Evolutionary conservation across 2,329 filamentous ascomycete genomes (phyloP).

Genomic region (Diaporthe sp.): DNA sequence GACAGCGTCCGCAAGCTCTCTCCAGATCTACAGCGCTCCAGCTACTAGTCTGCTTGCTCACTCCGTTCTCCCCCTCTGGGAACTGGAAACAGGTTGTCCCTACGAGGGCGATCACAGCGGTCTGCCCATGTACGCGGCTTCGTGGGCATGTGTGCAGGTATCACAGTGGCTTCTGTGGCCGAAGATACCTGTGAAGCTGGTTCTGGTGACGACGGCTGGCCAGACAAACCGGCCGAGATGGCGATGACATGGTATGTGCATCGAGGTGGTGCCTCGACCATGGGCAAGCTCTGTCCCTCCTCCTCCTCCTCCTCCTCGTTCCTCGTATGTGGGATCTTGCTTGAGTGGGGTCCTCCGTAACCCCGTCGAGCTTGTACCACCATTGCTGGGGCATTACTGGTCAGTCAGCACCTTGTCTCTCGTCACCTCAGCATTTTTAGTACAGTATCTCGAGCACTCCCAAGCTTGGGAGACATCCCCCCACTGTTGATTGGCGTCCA

Average conservation of each 20-base stretch:
- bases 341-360: conserved; percentile 28
- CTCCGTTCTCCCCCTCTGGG: neutral
- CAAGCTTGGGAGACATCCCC: neutral
- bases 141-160: neutral
- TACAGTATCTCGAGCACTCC: neutral
- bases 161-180: neutral
- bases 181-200: neutral
- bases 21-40: conserved; percentile 29
- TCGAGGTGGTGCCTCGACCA: conserved; percentile 14
- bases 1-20: conserved; percentile 27
- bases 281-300: conserved; percentile 20
- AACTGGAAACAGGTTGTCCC: neutral
- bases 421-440: conserved; percentile 18
- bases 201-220: conserved; percentile 1
- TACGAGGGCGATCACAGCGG: neutral
- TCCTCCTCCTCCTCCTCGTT: neutral
- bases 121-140: neutral
- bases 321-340: conserved; percentile 27
- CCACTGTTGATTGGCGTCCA: conserved; percentile 5
- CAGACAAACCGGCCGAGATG: neutral
- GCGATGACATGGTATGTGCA: conserved; percentile 12
- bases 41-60: neutral
- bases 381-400: conserved; percentile 6
- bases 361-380: conserved; percentile 26
- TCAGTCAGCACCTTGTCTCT: conserved; percentile 17